Percentiles rank a stretch among this genome's conserved stretches.
Evolutionary conservation across 345 rosid species (phyloP).

Genomic region (Brassica carinata): DNA sequence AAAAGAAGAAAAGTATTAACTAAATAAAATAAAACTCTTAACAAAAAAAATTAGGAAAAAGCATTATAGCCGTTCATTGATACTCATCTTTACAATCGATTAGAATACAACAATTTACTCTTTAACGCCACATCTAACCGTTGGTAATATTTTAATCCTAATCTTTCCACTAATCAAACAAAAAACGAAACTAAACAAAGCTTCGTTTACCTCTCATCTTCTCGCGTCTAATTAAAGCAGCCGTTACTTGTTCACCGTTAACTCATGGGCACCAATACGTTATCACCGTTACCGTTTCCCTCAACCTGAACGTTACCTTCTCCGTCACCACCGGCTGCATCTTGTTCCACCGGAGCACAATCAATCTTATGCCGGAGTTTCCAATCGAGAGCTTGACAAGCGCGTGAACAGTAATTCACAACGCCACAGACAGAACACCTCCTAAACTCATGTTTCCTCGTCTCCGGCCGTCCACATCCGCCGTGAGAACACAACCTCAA

Average conservation of each 20-base stretch:
- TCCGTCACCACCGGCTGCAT: slow-evolving; percentile 53
- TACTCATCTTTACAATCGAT: slow-evolving; percentile 26
- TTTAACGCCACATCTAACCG: slow-evolving; percentile 17
- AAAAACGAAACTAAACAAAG: neutral
- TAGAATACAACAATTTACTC: slow-evolving; percentile 32
- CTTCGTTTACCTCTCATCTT: slow-evolving; percentile 34
- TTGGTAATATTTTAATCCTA: slow-evolving; percentile 18
- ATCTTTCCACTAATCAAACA: slow-evolving; percentile 1
- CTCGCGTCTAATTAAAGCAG: slow-evolving; percentile 15
- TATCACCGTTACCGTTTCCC: slow-evolving; percentile 31
- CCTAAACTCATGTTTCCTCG: slow-evolving; percentile 86
- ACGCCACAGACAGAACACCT: slow-evolving; percentile 93
- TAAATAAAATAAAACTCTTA: neutral
- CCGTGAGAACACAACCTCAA: slow-evolving; percentile 83
- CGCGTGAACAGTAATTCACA: slow-evolving; percentile 94
- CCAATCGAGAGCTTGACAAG: slow-evolving; percentile 98
- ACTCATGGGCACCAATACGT: slow-evolving; percentile 32
- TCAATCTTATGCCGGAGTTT: slow-evolving; percentile 82
- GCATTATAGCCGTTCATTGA: slow-evolving; percentile 17
- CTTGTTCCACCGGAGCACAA: slow-evolving; percentile 70
- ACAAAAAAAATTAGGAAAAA: neutral
- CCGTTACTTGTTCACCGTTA: slow-evolving; percentile 39
- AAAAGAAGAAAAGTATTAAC: neutral
- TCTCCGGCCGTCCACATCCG: slow-evolving; percentile 91
- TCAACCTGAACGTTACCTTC: slow-evolving; percentile 49